These are phyloP conservation scores for Xylaria scruposa DNA, from an alignment of 495 filamentous ascomycete species.

Conservation along the genomic window DNA sequence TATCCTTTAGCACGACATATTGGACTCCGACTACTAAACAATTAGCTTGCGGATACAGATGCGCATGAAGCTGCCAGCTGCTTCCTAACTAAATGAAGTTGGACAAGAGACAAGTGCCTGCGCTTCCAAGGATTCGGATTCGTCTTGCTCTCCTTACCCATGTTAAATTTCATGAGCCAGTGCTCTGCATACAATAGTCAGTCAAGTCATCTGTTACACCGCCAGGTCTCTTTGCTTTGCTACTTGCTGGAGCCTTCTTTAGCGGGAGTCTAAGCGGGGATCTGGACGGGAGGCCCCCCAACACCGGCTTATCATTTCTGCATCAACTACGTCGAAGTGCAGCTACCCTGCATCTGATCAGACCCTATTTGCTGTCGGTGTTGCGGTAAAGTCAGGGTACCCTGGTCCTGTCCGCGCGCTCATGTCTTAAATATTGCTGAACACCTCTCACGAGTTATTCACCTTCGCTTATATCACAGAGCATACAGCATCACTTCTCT, in stretches of 20 bases:
- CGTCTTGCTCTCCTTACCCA: conserved; percentile 12
- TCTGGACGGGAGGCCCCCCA: conserved; percentile 16
- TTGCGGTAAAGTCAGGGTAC: conserved; percentile 27
- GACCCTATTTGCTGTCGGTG: conserved; percentile 24
- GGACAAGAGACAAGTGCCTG: neutral
- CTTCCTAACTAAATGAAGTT: neutral
- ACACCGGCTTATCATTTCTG: conserved; percentile 25
- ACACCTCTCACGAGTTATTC: conserved; percentile 6
- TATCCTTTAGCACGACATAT: neutral
- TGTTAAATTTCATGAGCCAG: neutral
- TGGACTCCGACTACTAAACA: neutral
- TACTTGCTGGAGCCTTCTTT: conserved; percentile 28
- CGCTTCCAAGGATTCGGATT: neutral
- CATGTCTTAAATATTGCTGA: conserved; percentile 22
- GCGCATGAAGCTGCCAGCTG: neutral
- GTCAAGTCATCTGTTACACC: conserved; percentile 31
- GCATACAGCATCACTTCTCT: neutral
- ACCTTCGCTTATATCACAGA: neutral
- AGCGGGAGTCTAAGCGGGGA: neutral
- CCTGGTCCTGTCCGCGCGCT: conserved; percentile 22
- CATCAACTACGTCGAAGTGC: conserved; percentile 40
- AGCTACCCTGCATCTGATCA: conserved; percentile 30
- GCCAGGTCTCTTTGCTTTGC: neutral
- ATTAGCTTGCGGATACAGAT: neutral
- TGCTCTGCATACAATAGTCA: conserved; percentile 3